Evolutionary conservation across 2,329 filamentous ascomycete genomes (phyloP).

Genomic region (Hyphodiscus sp.): DNA sequence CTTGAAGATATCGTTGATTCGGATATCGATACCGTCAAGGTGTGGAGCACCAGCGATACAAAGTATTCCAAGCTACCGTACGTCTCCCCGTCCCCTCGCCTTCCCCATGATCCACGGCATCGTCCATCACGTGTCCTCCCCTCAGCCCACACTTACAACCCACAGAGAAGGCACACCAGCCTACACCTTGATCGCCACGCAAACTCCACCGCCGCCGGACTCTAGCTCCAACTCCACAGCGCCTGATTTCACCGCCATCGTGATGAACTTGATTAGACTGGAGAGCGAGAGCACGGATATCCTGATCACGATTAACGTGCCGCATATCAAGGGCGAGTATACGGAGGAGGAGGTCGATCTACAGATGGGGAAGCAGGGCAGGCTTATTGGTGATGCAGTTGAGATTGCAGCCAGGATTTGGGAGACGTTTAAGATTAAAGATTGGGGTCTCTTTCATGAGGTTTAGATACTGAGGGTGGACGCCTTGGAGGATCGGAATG

Average conservation of each 20-base stretch:
- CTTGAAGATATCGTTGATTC: slow-evolving; percentile 63
- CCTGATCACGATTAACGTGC: slow-evolving; percentile 81
- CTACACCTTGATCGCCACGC: slow-evolving; percentile 64
- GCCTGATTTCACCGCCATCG: slow-evolving; percentile 62
- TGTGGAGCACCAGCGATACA: slow-evolving; percentile 59
- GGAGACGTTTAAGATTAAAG: slow-evolving; percentile 68
- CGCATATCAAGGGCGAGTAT: slow-evolving; percentile 71
- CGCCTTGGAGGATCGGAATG: neutral
- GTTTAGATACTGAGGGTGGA: slow-evolving; percentile 15
- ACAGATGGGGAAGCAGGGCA: slow-evolving; percentile 57
- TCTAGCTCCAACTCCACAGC: slow-evolving; percentile 28
- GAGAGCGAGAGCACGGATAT: slow-evolving; percentile 73
- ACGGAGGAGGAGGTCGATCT: slow-evolving; percentile 65
- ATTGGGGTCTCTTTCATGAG: slow-evolving; percentile 62
- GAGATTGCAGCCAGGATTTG: slow-evolving; percentile 64
- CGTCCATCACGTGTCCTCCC: slow-evolving; percentile 8
- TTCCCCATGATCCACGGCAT: neutral
- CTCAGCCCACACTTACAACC: neutral
- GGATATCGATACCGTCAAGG: slow-evolving; percentile 56
- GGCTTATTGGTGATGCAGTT: slow-evolving; percentile 60
- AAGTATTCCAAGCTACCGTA: slow-evolving; percentile 46
- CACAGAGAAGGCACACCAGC: slow-evolving; percentile 47
- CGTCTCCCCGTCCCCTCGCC: slow-evolving; percentile 4
- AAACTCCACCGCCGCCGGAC: slow-evolving; percentile 37
- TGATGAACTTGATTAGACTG: slow-evolving; percentile 71